Conservation (phyloP, 1,284 basidiomycete genomes). For the Naganishia liquefaciens region DNA sequence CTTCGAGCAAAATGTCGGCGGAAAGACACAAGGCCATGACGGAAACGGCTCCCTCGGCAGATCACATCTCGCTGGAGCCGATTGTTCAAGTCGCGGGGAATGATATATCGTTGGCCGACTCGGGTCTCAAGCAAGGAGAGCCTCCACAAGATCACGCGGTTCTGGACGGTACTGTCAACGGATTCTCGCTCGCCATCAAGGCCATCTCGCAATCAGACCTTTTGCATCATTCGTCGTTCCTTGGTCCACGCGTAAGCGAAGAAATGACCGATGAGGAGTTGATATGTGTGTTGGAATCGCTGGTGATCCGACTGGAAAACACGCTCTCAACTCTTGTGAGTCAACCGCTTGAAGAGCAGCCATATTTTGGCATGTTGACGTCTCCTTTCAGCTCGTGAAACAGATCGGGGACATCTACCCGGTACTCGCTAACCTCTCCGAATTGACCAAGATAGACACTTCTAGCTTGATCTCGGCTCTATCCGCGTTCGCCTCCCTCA, state of each 20-base stretch:
- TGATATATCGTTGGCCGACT: not conserved
- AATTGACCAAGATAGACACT: conserved; percentile 20
- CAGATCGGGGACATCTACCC: conserved; percentile 20
- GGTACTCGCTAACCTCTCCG: conserved; percentile 15
- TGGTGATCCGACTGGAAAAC: conserved; percentile 78
- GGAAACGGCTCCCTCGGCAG: conserved; percentile 43
- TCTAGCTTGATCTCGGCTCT: conserved; percentile 15
- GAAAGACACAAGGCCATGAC: conserved; percentile 44
- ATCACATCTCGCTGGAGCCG: no score
- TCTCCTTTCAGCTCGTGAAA: conserved; percentile 7
- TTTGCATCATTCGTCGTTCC: conserved; percentile 62
- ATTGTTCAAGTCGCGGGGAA: not conserved
- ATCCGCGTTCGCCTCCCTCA: conserved; percentile 11
- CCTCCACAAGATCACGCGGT: conserved; percentile 23
- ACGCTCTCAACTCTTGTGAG: conserved; percentile 64
- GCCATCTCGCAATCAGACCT: conserved; percentile 11
- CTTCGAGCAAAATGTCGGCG: conserved; percentile 58
- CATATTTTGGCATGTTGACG: not conserved
- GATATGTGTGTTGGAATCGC: conserved; percentile 69
- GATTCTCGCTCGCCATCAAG: conserved; percentile 36
- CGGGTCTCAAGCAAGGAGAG: conserved; percentile 37
- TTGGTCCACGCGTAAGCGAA: conserved; percentile 72
- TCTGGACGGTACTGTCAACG: conserved; percentile 43
- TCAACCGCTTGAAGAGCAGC: no score
- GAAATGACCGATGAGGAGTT: conserved; percentile 76